phyloP scores from a whole-genome alignment of 345 rosid genomes.

The Abelmoschus esculentus region DNA sequence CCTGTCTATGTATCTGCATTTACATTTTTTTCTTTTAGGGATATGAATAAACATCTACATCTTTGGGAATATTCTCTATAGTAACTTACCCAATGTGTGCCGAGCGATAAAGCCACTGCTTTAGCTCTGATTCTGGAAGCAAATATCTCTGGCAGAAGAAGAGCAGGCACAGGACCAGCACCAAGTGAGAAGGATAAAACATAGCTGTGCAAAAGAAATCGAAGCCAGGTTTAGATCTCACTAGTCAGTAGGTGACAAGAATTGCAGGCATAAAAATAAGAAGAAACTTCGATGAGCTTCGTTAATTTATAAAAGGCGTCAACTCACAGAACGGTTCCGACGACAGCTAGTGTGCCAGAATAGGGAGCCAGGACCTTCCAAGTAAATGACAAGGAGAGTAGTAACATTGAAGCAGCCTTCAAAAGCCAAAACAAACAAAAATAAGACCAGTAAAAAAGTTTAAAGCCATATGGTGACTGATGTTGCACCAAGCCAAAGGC shows the following conservation, averaged over 20 bases:
- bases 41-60: not conserved
- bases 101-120: constrained; percentile 86
- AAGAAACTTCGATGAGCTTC: not conserved
- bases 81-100: constrained; percentile 87
- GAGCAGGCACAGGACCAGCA: constrained; percentile 98
- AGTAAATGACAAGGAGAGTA: constrained; percentile 87
- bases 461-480: not conserved
- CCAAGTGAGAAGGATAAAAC: constrained; percentile 96
- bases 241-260: not conserved
- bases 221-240: constrained; percentile 13
- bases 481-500: too few species aligned
- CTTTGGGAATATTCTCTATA: not conserved
- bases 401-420: constrained; percentile 88
- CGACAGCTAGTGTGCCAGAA: constrained; percentile 85
- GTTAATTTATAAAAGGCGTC: not conserved
- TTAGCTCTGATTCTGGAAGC: constrained; percentile 96
- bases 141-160: constrained; percentile 93
- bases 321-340: constrained; percentile 95
- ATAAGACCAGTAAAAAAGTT: not conserved
- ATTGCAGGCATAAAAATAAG: not conserved
- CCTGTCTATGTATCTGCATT: not conserved
- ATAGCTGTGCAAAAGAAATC: constrained; percentile 44
- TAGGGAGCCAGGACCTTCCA: constrained; percentile 92
- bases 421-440: constrained; percentile 4
- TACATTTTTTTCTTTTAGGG: not conserved